Percentiles rank a stretch among this genome's conserved stretches.
Evolutionary conservation across 177 flowering plant species (phyloP).

Genomic region (Telopea speciosissima): DNA sequence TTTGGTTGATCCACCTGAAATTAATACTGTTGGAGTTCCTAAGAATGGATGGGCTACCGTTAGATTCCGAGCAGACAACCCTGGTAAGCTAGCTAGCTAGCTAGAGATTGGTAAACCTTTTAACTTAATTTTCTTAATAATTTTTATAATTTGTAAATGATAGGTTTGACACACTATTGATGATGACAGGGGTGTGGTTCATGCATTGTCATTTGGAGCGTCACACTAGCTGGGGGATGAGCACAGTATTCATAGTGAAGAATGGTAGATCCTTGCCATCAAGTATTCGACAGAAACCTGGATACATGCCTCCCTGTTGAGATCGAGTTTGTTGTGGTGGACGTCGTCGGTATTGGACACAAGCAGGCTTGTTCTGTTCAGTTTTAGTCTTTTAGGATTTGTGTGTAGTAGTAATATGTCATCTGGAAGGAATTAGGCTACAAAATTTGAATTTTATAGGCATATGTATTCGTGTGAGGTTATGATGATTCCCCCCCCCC

Average conservation of each 20-base stretch:
- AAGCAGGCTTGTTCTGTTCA: neutral
- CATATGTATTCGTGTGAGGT: no score
- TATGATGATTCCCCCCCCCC: no score
- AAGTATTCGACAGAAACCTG: no score
- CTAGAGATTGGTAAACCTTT: no score
- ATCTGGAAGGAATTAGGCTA: no score
- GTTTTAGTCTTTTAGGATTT: neutral
- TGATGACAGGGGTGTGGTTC: constrained; percentile 24
- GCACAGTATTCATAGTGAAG: constrained; percentile 19
- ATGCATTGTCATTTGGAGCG: constrained; percentile 30
- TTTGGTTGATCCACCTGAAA: constrained; percentile 25
- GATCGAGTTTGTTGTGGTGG: neutral
- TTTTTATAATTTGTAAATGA: no score
- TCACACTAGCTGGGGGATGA: constrained; percentile 29
- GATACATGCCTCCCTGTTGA: neutral
- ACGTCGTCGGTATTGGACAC: neutral
- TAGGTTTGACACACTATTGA: neutral
- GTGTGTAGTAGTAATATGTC: no score
- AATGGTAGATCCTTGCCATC: constrained; percentile 8
- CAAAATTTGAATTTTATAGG: no score
- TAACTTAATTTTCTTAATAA: no score
- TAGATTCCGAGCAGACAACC: constrained; percentile 28
- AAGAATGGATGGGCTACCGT: constrained; percentile 30
- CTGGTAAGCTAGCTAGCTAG: constrained; percentile 29
- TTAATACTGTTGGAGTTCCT: constrained; percentile 25